Evolutionary conservation across 805 yeast species (phyloP).

Genomic region (Candida krabiensis): DNA sequence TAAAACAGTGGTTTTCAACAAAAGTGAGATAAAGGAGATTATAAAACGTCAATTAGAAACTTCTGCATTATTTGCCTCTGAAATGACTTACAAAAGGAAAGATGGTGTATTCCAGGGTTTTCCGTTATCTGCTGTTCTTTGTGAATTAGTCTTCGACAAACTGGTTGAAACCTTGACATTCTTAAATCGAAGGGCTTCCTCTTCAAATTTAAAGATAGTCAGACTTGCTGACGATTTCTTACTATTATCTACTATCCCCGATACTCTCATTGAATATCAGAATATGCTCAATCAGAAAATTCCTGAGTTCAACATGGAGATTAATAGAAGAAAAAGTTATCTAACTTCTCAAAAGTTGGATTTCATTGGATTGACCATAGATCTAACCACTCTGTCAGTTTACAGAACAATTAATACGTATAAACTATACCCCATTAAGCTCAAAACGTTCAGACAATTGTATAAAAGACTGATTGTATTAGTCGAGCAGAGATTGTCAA

Average conservation of each 20-base stretch:
- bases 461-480: slow-evolving; percentile 27
- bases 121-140: slow-evolving; percentile 69
- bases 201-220: slow-evolving; percentile 37
- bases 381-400: slow-evolving; percentile 34
- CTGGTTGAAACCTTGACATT: slow-evolving; percentile 42
- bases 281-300: slow-evolving; percentile 37
- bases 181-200: slow-evolving; percentile 9
- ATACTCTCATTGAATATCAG: slow-evolving; percentile 32
- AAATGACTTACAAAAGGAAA: slow-evolving; percentile 44
- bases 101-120: slow-evolving; percentile 86
- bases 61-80: slow-evolving; percentile 43
- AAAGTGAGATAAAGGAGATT: slow-evolving; percentile 44
- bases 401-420: slow-evolving; percentile 32
- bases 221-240: slow-evolving; percentile 86
- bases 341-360: slow-evolving; percentile 23
- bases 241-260: slow-evolving; percentile 50
- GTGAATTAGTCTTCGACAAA: slow-evolving; percentile 70
- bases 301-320: slow-evolving; percentile 40
- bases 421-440: slow-evolving; percentile 10
- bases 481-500: slow-evolving; percentile 33
- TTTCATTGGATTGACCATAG: slow-evolving; percentile 45
- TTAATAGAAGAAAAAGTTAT: slow-evolving; percentile 41
- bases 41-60: slow-evolving; percentile 54
- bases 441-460: slow-evolving; percentile 18
- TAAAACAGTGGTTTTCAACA: slow-evolving; percentile 31